These are phyloP conservation scores for Coniophora puteana DNA, from an alignment of 1,284 basidiomycete species.

Conservation along the genomic window DNA sequence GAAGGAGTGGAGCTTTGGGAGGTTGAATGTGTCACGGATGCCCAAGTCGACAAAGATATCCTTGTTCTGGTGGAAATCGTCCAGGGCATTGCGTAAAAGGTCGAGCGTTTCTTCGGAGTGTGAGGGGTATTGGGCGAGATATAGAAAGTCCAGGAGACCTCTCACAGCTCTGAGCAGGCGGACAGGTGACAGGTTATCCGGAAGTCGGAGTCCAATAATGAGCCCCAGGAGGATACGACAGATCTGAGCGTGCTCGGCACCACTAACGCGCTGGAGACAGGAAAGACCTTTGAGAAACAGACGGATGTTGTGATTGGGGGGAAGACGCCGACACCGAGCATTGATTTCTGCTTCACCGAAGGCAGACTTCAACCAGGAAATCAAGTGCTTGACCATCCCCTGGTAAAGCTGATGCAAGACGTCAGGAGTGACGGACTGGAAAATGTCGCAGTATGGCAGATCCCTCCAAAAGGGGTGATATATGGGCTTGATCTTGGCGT, in stretches of 20 bases:
- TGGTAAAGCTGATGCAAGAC: slow-evolving; percentile 31
- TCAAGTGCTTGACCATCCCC: slow-evolving; percentile 32
- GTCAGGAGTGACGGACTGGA: slow-evolving; percentile 32
- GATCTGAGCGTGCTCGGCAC: slow-evolving; percentile 31
- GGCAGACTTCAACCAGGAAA: slow-evolving; percentile 22
- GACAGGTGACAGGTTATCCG: slow-evolving; percentile 4
- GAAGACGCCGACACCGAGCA: slow-evolving; percentile 26
- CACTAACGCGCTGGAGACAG: slow-evolving; percentile 23
- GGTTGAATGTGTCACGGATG: slow-evolving; percentile 12
- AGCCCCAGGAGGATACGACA: slow-evolving; percentile 25
- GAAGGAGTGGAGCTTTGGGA: slow-evolving; percentile 17
- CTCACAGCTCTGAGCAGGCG: slow-evolving; percentile 8
- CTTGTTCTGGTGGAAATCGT: slow-evolving; percentile 16
- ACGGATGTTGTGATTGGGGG: slow-evolving; percentile 33
- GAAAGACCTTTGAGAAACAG: slow-evolving; percentile 38
- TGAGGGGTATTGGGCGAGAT: slow-evolving; percentile 9
- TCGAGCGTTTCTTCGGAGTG: slow-evolving; percentile 23
- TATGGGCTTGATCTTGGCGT: slow-evolving; percentile 21
- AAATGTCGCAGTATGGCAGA: slow-evolving; percentile 32
- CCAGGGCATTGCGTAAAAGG: slow-evolving; percentile 8
- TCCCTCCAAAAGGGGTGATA: slow-evolving; percentile 31
- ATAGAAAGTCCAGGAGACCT: slow-evolving; percentile 13
- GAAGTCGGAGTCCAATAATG: slow-evolving; percentile 13
- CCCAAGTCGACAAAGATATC: slow-evolving; percentile 19
- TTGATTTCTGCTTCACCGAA: slow-evolving; percentile 30